Evolutionary conservation across 2,329 filamentous ascomycete genomes (phyloP).

Genomic region (Penicillium sp.): DNA sequence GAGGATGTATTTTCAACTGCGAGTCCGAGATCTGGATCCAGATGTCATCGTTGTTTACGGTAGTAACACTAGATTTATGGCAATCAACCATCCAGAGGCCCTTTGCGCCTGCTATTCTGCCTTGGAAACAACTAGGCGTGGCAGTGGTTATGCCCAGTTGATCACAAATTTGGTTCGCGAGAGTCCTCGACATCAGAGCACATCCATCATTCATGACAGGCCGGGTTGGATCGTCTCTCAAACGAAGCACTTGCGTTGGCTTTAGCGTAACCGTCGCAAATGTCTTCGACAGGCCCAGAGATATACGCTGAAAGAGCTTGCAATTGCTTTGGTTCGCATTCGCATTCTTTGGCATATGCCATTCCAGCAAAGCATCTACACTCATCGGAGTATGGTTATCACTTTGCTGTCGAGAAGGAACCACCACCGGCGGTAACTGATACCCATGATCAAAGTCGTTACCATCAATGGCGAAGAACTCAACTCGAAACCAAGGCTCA

Average conservation of each 20-base stretch:
- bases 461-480: conserved; percentile 48
- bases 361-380: conserved; percentile 42
- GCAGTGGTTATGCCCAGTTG: conserved; percentile 39
- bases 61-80: conserved; percentile 26
- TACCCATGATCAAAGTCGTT: conserved; percentile 34
- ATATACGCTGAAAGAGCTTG: conserved; percentile 47
- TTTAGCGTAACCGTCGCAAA: conserved; percentile 38
- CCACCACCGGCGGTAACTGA: conserved; percentile 13
- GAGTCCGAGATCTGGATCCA: conserved; percentile 59
- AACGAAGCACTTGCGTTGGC: conserved; percentile 37
- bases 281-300: conserved; percentile 46
- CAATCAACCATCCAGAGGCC: conserved; percentile 59
- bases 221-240: conserved; percentile 27
- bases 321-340: conserved; percentile 42
- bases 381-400: conserved; percentile 37
- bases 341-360: conserved; percentile 42
- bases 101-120: conserved; percentile 59
- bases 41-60: conserved; percentile 26
- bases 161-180: conserved; percentile 49
- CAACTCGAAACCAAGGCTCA: conserved; percentile 31
- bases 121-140: conserved; percentile 56
- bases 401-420: conserved; percentile 25
- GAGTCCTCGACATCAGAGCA: conserved; percentile 52
- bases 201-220: conserved; percentile 55
- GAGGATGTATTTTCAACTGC: conserved; percentile 56